Evolutionary conservation across 139 green algal species (phyloP).

Genomic region (Coelastrella sp.): DNA sequence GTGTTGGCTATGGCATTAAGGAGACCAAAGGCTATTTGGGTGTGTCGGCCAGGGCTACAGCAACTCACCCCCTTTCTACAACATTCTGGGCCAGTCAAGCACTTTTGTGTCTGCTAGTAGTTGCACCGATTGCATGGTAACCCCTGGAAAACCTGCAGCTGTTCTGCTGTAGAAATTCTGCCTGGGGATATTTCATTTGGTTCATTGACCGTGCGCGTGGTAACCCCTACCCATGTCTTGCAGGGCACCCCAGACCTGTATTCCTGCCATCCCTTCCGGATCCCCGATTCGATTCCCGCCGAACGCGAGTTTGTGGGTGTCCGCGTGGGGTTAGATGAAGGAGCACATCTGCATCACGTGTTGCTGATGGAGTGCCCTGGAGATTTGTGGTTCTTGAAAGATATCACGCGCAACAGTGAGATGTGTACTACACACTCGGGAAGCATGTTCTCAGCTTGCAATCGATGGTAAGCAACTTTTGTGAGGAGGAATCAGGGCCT

Average conservation of each 20-base stretch:
- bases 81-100: not conserved
- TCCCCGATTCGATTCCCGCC: constrained; percentile 11
- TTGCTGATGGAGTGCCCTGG: constrained; percentile 39
- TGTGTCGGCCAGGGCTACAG: not conserved
- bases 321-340: constrained; percentile 1
- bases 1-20: too few relatives aligned
- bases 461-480: not conserved
- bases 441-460: constrained; percentile 32
- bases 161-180: not conserved
- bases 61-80: not conserved
- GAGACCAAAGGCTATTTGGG: too few relatives aligned
- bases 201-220: not conserved
- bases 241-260: constrained; percentile 25
- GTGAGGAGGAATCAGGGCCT: too few relatives aligned
- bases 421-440: constrained; percentile 33
- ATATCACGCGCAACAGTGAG: constrained; percentile 42
- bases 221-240: not conserved
- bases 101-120: not conserved
- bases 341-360: constrained; percentile 28
- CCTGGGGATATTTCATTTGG: not conserved
- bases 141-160: not conserved
- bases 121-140: not conserved
- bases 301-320: constrained; percentile 35
- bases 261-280: constrained; percentile 16
- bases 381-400: constrained; percentile 33